Evolutionary conservation across 1,284 basidiomycete species (phyloP).

Genomic region (Calocybe gambosa): DNA sequence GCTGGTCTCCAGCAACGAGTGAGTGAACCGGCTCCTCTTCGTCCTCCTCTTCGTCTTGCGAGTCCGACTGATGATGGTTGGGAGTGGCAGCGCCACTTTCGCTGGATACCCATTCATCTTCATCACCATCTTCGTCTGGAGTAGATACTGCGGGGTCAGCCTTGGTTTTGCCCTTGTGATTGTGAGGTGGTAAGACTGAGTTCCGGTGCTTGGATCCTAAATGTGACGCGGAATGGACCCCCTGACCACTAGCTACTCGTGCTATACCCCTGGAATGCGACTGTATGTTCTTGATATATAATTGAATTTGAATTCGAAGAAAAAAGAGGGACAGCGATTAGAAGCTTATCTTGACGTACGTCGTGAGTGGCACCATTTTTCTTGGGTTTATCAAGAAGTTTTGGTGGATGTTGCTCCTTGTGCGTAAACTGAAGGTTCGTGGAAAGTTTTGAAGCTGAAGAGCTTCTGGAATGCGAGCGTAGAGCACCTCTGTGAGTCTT

Average conservation of each 20-base stretch:
- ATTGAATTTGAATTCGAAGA: slow-evolving; percentile 10
- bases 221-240: slow-evolving; percentile 35
- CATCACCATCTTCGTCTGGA: slow-evolving; percentile 48
- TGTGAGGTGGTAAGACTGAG: slow-evolving; percentile 15
- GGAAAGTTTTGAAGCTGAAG: slow-evolving; percentile 51
- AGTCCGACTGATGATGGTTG: slow-evolving; percentile 34
- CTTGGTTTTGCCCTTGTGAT: slow-evolving; percentile 36
- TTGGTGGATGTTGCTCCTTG: slow-evolving; percentile 43
- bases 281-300: slow-evolving; percentile 16
- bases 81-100: slow-evolving; percentile 70
- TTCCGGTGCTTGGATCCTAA: slow-evolving; percentile 24
- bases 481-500: slow-evolving; percentile 38
- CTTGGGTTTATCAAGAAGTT: slow-evolving; percentile 44
- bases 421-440: slow-evolving; percentile 63
- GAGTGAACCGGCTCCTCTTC: slow-evolving; percentile 16
- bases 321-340: slow-evolving; percentile 11
- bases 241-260: slow-evolving; percentile 44
- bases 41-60: slow-evolving; percentile 34
- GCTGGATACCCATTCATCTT: slow-evolving; percentile 69
- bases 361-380: slow-evolving; percentile 31
- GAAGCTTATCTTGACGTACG: slow-evolving; percentile 16
- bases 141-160: slow-evolving; percentile 55
- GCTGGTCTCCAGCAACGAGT: slow-evolving; percentile 13
- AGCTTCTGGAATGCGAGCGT: slow-evolving; percentile 57
- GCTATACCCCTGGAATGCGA: slow-evolving; percentile 31